Conservation (phyloP, 2,329 filamentous ascomycete genomes). For the Apiospora hydei region DNA sequence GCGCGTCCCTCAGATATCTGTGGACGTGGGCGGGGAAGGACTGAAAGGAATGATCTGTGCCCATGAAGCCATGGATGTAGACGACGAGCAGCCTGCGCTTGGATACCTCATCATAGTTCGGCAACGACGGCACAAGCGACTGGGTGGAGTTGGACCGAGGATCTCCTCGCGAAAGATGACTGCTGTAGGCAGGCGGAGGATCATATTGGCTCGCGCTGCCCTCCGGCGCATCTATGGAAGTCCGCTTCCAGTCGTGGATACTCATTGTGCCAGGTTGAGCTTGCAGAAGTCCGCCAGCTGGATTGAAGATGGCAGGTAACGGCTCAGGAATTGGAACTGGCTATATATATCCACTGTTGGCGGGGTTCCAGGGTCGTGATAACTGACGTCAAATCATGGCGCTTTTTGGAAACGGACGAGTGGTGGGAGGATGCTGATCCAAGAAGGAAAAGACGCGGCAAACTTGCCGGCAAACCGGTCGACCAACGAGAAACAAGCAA, state of each 20-base stretch:
- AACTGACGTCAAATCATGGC: constrained; percentile 15
- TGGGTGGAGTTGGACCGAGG: constrained; percentile 57
- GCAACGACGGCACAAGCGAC: constrained; percentile 43
- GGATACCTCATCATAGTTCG: constrained; percentile 39
- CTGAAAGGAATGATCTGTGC: constrained; percentile 84
- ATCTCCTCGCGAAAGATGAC: constrained; percentile 40
- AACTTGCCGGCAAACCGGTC: neutral
- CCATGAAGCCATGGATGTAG: constrained; percentile 92
- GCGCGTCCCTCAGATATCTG: constrained; percentile 69
- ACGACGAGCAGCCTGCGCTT: constrained; percentile 73
- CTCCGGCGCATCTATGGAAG: constrained; percentile 4
- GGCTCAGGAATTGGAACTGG: neutral
- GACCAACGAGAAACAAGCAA: neutral
- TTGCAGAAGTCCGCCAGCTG: neutral
- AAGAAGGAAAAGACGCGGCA: neutral
- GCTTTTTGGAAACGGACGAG: neutral
- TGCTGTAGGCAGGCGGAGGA: constrained; percentile 18
- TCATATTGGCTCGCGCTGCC: neutral
- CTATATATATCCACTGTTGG: constrained; percentile 18
- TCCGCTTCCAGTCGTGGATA: neutral
- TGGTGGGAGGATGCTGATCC: neutral
- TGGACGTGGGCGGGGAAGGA: constrained; percentile 91
- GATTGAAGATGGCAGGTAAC: neutral
- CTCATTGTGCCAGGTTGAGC: constrained; percentile 8
- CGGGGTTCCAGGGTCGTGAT: constrained; percentile 15